Base-by-base conservation (phyloP, 2,329 filamentous ascomycete species). In the Escovopsis sp. region DNA sequence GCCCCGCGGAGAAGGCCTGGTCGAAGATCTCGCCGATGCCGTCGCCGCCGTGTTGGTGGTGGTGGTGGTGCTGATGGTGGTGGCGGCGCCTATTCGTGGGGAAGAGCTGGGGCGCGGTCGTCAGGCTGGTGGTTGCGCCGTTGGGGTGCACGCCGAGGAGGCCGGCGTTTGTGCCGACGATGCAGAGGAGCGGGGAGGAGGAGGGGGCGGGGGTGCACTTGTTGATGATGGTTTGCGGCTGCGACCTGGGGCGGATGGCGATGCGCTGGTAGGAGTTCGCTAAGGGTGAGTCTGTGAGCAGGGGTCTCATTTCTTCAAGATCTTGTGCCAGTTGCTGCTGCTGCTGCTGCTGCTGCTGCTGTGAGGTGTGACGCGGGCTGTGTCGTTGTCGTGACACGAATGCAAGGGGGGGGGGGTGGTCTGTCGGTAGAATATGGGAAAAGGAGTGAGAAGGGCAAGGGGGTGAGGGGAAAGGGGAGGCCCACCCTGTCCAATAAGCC, bases 161-260 rank as follows among this genome's bases (percentile, higher is more conserved):
- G n/a, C 68, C 70, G 2, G 49, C 47, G 43, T 54, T 63, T 2
- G 67, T 65, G 30, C 66, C 69, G 30, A 69, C 48, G 5, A 65
- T 52, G 46, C 65, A 70, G 27, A 62, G 43, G 2, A 63, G 37
- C 23, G 53, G 40, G 5, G 62, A 61, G 2, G 50, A 49, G 0
- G 53, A 34, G 0, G 64, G 62, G 0, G 64, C 64, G 0, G 62
- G 49, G 1, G 59, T 60, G 15, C 59, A 58, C n/a, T 53, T 52
- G 40, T 63, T 54, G 15, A 63, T 57, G 18, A 53, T 35, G 49
- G 51, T 56, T 27, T 52, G 46, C 14, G 46, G 40, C 5, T 37
- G 47, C 7, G 41, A 36, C 6, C 46, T 41, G n/a, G 47, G 47
- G 5, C 43, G 47, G 21, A 56, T 44, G 14, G 48, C 47, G 4